These are phyloP conservation scores for Dryadomyces sulphureus DNA, from an alignment of 2,329 filamentous ascomycete species.

Conservation along the genomic window DNA sequence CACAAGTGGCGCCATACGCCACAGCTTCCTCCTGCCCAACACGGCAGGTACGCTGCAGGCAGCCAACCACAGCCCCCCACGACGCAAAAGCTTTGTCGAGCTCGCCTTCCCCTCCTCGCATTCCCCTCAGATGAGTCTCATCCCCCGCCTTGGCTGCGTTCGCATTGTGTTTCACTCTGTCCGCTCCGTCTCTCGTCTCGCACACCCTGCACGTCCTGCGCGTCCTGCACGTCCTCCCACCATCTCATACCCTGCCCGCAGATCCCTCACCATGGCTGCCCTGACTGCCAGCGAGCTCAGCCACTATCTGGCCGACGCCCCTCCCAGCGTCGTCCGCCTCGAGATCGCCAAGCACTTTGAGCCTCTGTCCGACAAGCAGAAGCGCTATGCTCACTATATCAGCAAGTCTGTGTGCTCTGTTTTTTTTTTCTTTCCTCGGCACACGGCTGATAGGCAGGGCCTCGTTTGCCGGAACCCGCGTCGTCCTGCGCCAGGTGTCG, in stretches of 20 bases:
- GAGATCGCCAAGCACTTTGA: conserved; percentile 91
- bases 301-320: conserved; percentile 83
- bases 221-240: neutral
- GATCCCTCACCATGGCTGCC: conserved; percentile 16
- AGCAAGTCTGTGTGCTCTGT: conserved; percentile 43
- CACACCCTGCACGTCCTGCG: neutral
- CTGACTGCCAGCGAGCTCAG: conserved; percentile 47
- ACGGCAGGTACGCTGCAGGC: neutral
- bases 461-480: conserved; percentile 60
- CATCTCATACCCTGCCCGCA: neutral
- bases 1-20: neutral
- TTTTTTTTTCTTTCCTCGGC: neutral
- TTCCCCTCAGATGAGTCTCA: neutral
- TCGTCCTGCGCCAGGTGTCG: conserved; percentile 68
- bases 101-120: neutral
- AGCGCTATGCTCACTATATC: conserved; percentile 84
- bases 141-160: neutral
- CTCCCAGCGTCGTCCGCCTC: conserved; percentile 74
- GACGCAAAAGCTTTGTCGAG: neutral
- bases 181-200: neutral
- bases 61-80: neutral
- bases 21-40: neutral
- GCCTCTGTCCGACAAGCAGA: conserved; percentile 57
- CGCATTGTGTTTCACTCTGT: neutral
- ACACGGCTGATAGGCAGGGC: conserved; percentile 33